Evolutionary conservation across 768 basidiomycete genomes (phyloP), one percentile per base, ranked within the genome.

Genomic region (Hericium rajendrae): DNA sequence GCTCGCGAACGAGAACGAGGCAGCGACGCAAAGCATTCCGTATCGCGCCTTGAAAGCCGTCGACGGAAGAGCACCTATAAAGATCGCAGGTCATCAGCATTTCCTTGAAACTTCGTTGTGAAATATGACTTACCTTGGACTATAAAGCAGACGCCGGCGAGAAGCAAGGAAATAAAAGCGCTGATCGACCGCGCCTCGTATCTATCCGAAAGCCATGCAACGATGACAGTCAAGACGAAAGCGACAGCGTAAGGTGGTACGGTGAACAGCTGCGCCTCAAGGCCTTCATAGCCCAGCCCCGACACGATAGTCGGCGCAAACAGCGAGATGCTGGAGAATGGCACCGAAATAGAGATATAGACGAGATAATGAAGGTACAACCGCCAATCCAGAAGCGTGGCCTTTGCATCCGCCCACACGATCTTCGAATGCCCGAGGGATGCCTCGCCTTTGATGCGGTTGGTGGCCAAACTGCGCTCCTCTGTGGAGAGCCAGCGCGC

Each of bases 231-330:
- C 6, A 67, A 56, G 38, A 70, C 67, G 51, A 67, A 70, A 6
- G 64, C 69, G 6, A 65, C 68, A 2, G 72, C 67, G 24, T 67
- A 71, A 4, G 72, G 72, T 6, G 73, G 69, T 3, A 84, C 83
- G 22, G 76, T 81, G 74, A 81, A 78, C 1, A 85, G 71, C 60
- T 85, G 82, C 8, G 79, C 77, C n/a, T 69, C 67, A 22, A 76
- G 71, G 1, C 75, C 72, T 2, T 74, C 73, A 63, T 76, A 83
- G 20, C 82, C 83, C 2, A 84, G 74, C 18, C 72, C 70, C 49
- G 77, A 71, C 5, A 88, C 78, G 66, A 89, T 85, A 3, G 82
- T 81, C 3, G 86, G 86, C 5, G 79, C 71, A 67, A 89, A 88
- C 64, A 85, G 80, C 50, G 38, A 52, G 26, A 68, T 58, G 38